Conservation (phyloP, 1,284 basidiomycete genomes). For the Trametes pubescens region DNA sequence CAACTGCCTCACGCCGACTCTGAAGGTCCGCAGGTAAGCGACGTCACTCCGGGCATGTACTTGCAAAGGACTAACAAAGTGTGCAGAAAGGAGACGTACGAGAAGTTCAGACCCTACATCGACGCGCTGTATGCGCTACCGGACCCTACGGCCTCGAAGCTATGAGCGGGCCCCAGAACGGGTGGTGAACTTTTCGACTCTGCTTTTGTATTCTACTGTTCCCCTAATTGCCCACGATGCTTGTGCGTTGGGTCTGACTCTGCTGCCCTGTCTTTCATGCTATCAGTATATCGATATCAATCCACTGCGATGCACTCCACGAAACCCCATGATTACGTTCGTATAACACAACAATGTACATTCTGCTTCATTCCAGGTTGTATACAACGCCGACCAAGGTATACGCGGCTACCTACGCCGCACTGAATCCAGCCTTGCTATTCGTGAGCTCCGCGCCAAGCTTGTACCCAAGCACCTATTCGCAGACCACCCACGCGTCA, state of each 20-base stretch:
- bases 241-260: too few species aligned
- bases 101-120: conserved; percentile 70
- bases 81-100: conserved; percentile 68
- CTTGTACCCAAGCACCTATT: conserved; percentile 75
- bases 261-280: too few species aligned
- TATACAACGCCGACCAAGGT: neutral
- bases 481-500: conserved; percentile 42
- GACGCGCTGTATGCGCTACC: conserved; percentile 71
- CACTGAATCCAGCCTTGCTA: conserved; percentile 68
- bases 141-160: conserved; percentile 48
- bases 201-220: neutral
- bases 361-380: conserved; percentile 9
- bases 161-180: conserved; percentile 8
- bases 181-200: neutral
- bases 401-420: conserved; percentile 31
- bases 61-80: neutral
- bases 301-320: neutral
- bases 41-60: neutral
- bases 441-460: conserved; percentile 84
- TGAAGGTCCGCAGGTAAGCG: conserved; percentile 75
- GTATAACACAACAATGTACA: conserved; percentile 26
- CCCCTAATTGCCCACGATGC: neutral
- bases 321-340: neutral
- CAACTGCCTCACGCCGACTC: conserved; percentile 81
- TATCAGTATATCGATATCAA: too few species aligned